Evolutionary conservation across 2,329 filamentous ascomycete species (phyloP).

Genomic region (Tolypocladium guangdongense): DNA sequence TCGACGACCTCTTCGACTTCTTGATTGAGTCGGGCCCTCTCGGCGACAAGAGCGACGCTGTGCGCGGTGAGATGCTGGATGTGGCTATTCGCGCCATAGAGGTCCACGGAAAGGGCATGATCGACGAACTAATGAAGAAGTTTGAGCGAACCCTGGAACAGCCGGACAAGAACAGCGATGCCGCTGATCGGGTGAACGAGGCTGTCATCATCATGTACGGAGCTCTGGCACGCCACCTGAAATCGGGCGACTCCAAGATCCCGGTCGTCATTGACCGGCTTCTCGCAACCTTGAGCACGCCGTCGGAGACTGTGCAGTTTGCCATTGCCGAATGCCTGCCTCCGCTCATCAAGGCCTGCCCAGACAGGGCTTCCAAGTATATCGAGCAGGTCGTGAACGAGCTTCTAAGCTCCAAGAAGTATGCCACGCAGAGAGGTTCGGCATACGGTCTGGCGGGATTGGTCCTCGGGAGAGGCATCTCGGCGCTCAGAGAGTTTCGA

Average conservation of each 20-base stretch:
- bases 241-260: conserved; percentile 74
- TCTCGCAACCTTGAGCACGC: conserved; percentile 79
- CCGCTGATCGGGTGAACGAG: conserved; percentile 85
- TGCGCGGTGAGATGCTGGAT: conserved; percentile 85
- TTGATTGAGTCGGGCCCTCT: conserved; percentile 78
- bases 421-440: conserved; percentile 83
- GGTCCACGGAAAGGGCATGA: conserved; percentile 65
- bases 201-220: conserved; percentile 97
- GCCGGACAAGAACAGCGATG: conserved; percentile 69
- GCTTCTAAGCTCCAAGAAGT: conserved; percentile 79
- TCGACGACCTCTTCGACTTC: conserved; percentile 74
- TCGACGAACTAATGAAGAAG: conserved; percentile 84
- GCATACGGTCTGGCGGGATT: conserved; percentile 92
- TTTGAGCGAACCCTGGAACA: conserved; percentile 84
- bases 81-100: conserved; percentile 75
- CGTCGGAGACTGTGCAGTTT: conserved; percentile 93
- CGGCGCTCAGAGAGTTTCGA: conserved; percentile 70
- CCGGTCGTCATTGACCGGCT: conserved; percentile 81
- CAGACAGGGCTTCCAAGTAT: conserved; percentile 68
- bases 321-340: conserved; percentile 91
- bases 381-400: conserved; percentile 71
- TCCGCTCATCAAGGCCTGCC: conserved; percentile 73
- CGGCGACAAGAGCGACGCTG: conserved; percentile 66
- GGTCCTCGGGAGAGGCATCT: conserved; percentile 77
- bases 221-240: conserved; percentile 78